Evolutionary conservation across 164 flowering plant species (phyloP).

Genomic region (Euptelea pleiosperma): DNA sequence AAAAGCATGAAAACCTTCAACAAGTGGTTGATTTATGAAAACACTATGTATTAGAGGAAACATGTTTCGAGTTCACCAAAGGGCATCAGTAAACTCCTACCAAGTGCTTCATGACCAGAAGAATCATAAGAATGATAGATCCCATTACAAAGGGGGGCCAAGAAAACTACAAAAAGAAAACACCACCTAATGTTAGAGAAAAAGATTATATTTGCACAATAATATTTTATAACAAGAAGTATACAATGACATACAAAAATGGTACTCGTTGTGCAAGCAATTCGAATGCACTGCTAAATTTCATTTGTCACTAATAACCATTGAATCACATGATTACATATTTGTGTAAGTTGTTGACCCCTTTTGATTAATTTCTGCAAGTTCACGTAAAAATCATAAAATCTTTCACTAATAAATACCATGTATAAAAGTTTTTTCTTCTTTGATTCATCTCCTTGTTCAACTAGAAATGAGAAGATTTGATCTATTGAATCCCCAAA

Average conservation of each 20-base stretch:
- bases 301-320: not conserved
- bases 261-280: not conserved
- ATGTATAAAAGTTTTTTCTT: too few relatives aligned
- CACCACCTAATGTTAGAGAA: conserved; percentile 24
- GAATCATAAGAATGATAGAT: conserved; percentile 61
- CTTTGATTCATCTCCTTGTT: too few relatives aligned
- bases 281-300: not conserved
- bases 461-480: too few relatives aligned
- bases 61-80: not conserved
- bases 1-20: conserved; percentile 9
- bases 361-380: not conserved
- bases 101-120: conserved; percentile 87
- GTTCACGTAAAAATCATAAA: too few relatives aligned
- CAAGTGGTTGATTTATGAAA: not conserved
- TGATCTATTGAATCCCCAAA: too few relatives aligned
- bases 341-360: too few relatives aligned
- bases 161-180: conserved; percentile 64
- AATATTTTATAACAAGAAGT: not conserved
- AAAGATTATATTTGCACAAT: too few relatives aligned
- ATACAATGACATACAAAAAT: not conserved
- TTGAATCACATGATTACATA: not conserved
- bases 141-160: conserved; percentile 99
- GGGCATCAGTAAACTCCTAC: conserved; percentile 34
- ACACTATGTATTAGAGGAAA: not conserved
- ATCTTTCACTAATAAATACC: too few relatives aligned